phyloP scores from a whole-genome alignment of 495 filamentous ascomycete genomes.

The Eremomyces bilateralis region DNA sequence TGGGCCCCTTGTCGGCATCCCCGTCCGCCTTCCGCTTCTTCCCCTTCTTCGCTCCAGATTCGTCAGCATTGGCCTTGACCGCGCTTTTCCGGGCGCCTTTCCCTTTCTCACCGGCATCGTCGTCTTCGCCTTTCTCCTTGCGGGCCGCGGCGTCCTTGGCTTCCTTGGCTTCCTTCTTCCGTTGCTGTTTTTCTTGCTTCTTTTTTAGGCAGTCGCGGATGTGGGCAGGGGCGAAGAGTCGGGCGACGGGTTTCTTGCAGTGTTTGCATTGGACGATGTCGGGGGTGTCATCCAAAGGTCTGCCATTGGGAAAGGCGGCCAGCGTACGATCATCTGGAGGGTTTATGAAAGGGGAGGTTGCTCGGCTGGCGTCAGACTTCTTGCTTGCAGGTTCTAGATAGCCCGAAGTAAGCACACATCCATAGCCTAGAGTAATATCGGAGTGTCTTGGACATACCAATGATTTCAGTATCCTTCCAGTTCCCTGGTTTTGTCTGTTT shows the following conservation, averaged over 20 bases:
- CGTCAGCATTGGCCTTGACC: slow-evolving; percentile 43
- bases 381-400: no score
- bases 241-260: slow-evolving; percentile 22
- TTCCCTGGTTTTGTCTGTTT: slow-evolving; percentile 13
- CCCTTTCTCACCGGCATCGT: slow-evolving; percentile 8
- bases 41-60: slow-evolving; percentile 42
- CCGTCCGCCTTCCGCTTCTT: slow-evolving; percentile 90
- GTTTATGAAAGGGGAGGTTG: slow-evolving; percentile 40
- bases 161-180: slow-evolving; percentile 27
- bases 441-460: slow-evolving; percentile 4
- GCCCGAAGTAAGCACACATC: no score
- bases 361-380: slow-evolving; percentile 5
- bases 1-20: slow-evolving; percentile 44
- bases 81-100: slow-evolving; percentile 20
- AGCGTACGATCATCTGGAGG: slow-evolving; percentile 46
- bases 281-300: slow-evolving; percentile 29
- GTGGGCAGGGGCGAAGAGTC: slow-evolving; percentile 15
- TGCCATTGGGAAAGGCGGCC: slow-evolving; percentile 49
- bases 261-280: slow-evolving; percentile 22
- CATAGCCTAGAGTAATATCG: no score
- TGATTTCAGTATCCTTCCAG: slow-evolving; percentile 14
- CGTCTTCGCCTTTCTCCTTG: slow-evolving; percentile 20
- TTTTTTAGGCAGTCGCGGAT: slow-evolving; percentile 21
- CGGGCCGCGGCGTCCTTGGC: slow-evolving; percentile 27
- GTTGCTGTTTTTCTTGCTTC: slow-evolving; percentile 26